A percentile compares a stretch with the other conserved stretches of the same genome.
Evolutionary conservation across 441 rosid genomes (phyloP).

Genomic region (Gossypium schwendimanii): DNA sequence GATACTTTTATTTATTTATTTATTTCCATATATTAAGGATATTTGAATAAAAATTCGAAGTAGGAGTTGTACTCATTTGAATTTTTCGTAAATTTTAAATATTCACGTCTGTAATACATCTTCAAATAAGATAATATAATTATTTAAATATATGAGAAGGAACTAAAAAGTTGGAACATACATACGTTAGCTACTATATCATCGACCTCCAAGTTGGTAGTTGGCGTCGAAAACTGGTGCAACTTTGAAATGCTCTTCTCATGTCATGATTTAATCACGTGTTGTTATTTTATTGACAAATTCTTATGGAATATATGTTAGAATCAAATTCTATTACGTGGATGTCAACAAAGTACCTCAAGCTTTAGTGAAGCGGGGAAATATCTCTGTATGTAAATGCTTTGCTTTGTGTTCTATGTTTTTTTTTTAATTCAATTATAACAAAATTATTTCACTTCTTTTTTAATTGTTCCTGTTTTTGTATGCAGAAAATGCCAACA

Average conservation of each 20-base stretch:
- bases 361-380: slow-evolving; percentile 70
- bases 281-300: background rate
- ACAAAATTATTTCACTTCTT: background rate
- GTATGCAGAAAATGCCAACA: slow-evolving; percentile 75
- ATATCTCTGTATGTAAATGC: slow-evolving; percentile 49
- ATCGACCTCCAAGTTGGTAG: too few relatives aligned
- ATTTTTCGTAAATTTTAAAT: too few relatives aligned
- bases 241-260: background rate
- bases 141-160: too few relatives aligned
- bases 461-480: background rate
- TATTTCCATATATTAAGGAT: too few relatives aligned
- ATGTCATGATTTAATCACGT: background rate
- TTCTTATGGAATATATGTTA: slow-evolving; percentile 6
- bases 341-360: slow-evolving; percentile 86
- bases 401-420: background rate
- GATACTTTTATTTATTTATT: too few relatives aligned
- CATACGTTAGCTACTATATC: background rate
- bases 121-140: too few relatives aligned
- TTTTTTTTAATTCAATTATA: background rate
- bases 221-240: background rate
- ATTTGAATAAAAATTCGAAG: too few relatives aligned
- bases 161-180: too few relatives aligned
- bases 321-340: slow-evolving; percentile 62
- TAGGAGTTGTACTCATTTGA: too few relatives aligned
- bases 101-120: too few relatives aligned